These are phyloP conservation scores for Calocybe indica DNA, from an alignment of 768 basidiomycete genomes.

Conservation along the genomic window DNA sequence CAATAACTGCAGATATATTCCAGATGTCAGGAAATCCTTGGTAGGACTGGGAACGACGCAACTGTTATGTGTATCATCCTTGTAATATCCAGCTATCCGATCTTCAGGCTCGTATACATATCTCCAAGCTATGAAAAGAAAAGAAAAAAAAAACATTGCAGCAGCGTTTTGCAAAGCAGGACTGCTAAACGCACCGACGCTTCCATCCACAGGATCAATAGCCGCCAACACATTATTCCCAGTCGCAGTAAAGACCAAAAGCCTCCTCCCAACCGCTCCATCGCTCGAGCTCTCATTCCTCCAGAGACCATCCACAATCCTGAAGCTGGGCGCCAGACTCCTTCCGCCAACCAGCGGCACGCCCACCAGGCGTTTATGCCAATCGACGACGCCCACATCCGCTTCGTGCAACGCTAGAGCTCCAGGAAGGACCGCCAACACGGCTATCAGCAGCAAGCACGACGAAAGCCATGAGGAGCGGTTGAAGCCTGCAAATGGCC, in stretches of 20 bases:
- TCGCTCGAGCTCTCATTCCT: conserved; percentile 1
- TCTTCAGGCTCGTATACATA: conserved; percentile 70
- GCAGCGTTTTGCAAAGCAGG: background rate
- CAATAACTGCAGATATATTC: conserved; percentile 44
- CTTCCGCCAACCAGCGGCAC: conserved; percentile 51
- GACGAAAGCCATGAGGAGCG: too few species aligned
- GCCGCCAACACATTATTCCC: conserved; percentile 75
- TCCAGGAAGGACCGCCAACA: too few species aligned
- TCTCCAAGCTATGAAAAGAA: conserved; percentile 74
- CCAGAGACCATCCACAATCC: conserved; percentile 21
- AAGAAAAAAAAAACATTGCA: conserved; percentile 8
- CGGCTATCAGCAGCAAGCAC: too few species aligned
- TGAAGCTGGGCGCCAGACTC: conserved; percentile 56
- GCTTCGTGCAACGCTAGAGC: conserved; percentile 50
- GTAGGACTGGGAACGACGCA: background rate
- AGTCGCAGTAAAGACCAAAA: conserved; percentile 61
- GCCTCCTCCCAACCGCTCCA: conserved; percentile 20
- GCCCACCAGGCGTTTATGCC: conserved; percentile 77
- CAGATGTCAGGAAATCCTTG: background rate
- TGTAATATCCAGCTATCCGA: conserved; percentile 55
- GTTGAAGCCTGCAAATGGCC: too few species aligned
- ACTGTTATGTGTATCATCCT: conserved; percentile 41
- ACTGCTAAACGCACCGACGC: conserved; percentile 48
- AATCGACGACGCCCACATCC: conserved; percentile 81
- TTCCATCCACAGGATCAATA: conserved; percentile 60